Evolutionary conservation across 257 asterid genomes (phyloP), one percentile per base, ranked within the genome.

Genomic region (Prunella vulgaris): DNA sequence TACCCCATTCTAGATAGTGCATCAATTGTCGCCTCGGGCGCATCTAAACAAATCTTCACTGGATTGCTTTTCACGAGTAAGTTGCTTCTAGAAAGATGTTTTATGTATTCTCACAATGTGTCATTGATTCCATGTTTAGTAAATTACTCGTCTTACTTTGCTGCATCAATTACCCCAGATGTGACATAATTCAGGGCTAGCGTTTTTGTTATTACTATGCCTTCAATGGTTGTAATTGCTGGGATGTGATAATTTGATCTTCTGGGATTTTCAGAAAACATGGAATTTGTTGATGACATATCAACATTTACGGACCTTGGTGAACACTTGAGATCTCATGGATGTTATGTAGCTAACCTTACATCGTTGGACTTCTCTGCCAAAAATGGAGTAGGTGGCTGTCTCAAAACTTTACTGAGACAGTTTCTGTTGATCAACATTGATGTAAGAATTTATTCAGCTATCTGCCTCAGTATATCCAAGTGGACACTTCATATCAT

Each of bases 281-380:
- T 94, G 81, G 99, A 94, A 61, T 82, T 82, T 61, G 97, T 89
- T 54, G 99, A 94, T 79, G 97, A 91, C 80, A 78, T 86, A 73
- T 62, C 77, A 49, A 89, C 97, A 44, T 94, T 91, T 74, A 80
- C 71, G 58, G 89, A 89, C 71, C 97, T 94, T 68, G 92, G 92
- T 52, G 77, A 38, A 35, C 85, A 86, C 76, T 75, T 94, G 81
- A 87, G 81, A 67, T 73, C 89, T 32, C 62, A 57, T 68, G 95
- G 95, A 75, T 84, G 89, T 79, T 79, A 79, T 66, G 96, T 89
- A 13, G 97, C 96, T 51, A 89, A 75, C 53, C 91, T 94, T 53
- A 78, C 96, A 67, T 91, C 97, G 7, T 69, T 79, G 77, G 97
- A 94, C 78, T 85, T 94, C 79, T 81, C 90, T 38, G 65, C 86